Evolutionary conservation across 768 basidiomycete species (phyloP).

Genomic region (Tulasnella sp.): DNA sequence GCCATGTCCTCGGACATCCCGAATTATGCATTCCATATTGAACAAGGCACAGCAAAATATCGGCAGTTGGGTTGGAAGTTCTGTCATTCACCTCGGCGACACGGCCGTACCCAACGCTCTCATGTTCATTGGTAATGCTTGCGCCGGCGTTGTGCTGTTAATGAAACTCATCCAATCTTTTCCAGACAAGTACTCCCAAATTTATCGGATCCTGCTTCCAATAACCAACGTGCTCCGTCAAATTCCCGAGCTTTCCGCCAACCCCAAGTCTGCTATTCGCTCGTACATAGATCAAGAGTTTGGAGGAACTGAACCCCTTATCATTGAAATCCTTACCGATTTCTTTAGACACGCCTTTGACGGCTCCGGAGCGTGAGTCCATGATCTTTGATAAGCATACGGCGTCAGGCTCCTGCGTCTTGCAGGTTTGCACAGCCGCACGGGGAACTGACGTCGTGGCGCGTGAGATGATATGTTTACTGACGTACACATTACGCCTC

Average conservation of each 20-base stretch:
- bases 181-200: slow-evolving; percentile 84
- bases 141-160: not conserved
- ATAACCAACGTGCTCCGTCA: slow-evolving; percentile 81
- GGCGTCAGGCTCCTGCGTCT: not conserved
- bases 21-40: slow-evolving; percentile 86
- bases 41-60: slow-evolving; percentile 81
- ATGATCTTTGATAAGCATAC: not conserved
- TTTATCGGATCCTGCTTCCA: slow-evolving; percentile 85
- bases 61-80: slow-evolving; percentile 82
- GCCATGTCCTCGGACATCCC: slow-evolving; percentile 83
- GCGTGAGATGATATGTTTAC: not conserved
- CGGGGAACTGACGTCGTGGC: not conserved
- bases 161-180: not conserved
- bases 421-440: not conserved
- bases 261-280: slow-evolving; percentile 61
- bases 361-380: slow-evolving; percentile 69
- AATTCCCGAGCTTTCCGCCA: slow-evolving; percentile 65
- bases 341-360: slow-evolving; percentile 88
- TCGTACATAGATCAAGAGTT: slow-evolving; percentile 83
- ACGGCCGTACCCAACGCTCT: slow-evolving; percentile 83
- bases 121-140: slow-evolving; percentile 70
- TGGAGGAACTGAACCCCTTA: slow-evolving; percentile 70
- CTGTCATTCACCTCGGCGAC: slow-evolving; percentile 76
- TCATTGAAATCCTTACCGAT: slow-evolving; percentile 73
- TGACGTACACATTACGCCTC: slow-evolving; percentile 1